Evolutionary conservation across 306 rosid species (phyloP), one percentile per base, ranked within the genome.

Genomic region (Rosa rugosa): DNA sequence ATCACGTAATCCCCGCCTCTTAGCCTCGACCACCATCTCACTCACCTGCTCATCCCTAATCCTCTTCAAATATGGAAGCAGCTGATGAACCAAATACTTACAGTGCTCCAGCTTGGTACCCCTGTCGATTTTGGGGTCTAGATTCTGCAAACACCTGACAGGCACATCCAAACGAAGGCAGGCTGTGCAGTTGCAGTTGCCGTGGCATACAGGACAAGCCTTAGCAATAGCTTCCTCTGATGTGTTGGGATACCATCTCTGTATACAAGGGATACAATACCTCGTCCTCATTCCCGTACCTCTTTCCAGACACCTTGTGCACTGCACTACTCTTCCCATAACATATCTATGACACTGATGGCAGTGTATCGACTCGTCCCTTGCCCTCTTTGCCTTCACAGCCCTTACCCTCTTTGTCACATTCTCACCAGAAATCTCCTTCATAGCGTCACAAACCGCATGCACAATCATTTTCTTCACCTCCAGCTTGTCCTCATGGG

Each of bases 291-390:
- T 69, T 84, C 14, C 44, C 44, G 1, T 40, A 40, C 56, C 56
- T 12, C 56, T 12, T n/a, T n/a, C 2, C 3, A 23, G 63, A 63
- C 97, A 94, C 0, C 0, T 1, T 4, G 14, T 65, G 73, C 97
- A 91, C 75, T 93, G 87, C n/a, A 91, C 89, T 50, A 94, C 93
- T 63, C 71, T 27, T 46, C 92, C 97, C 80, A 89, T 92, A 59
- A 90, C 97, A 79, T 88, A 90, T 83, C 94, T 90, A 80, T 92
- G 97, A 64, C 98, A 92, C 75, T 94, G 97, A 85, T 92, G 98
- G 83, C 98, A 94, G 97, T 88, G 89, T 62, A 76, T 69, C 76
- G 85, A 84, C 25, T 14, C 9, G 20, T 54, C 64, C 64, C 13
- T 22, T 22, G 25, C 34, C 31, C 6, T 0, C 14, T n/a, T 56